Evolutionary conservation across 805 yeast genomes (phyloP), one percentile per base, ranked within the genome.

Genomic region (Lipomyces starkeyi): DNA sequence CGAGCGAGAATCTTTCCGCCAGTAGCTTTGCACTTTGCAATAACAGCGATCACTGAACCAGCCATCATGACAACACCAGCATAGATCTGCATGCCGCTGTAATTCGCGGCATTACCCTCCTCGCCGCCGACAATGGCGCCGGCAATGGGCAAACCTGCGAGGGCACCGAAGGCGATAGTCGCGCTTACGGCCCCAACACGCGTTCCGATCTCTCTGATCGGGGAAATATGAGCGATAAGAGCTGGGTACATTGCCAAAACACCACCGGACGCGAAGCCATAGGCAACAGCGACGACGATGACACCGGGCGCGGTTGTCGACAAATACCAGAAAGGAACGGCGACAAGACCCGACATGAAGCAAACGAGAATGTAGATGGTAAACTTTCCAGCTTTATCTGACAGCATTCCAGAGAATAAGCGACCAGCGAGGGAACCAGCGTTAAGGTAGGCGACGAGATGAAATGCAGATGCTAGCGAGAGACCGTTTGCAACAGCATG

Each of bases 171-270:
- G 0, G 93, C 83, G 54, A 89, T 87, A 7, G 83, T 74, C 7
- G 84, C 80, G 53, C 90, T 80, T 0, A 91, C 84, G 54, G 87
- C 65, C 2, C 91, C 91, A 91, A 91, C 89, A 7, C 80, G 70
- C 3, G 75, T 74, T 9, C 80, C 80, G 29, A 76, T 71, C 34
- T 74, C 71, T 40, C 73, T 64, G 62, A 76, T 72, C 2, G 74
- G 71, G 4, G 79, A 76, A 27, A 69, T 64, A 49, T 71, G 71
- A 1, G 80, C 78, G 1, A 77, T 72, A 8, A 77, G 68, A 1
- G 79, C 76, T 0, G 81, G 80, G 8, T 77, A 76, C 55, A 79
- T 68, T 8, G 78, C 77, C 37, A 78, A 74, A 8, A 76, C 65
- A 3, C 80, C 77, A 8, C 82, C 81, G 4, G 77, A 72, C 40